Evolutionary conservation across 2,329 filamentous ascomycete genomes (phyloP).

Genomic region (Monosporascus sp.): DNA sequence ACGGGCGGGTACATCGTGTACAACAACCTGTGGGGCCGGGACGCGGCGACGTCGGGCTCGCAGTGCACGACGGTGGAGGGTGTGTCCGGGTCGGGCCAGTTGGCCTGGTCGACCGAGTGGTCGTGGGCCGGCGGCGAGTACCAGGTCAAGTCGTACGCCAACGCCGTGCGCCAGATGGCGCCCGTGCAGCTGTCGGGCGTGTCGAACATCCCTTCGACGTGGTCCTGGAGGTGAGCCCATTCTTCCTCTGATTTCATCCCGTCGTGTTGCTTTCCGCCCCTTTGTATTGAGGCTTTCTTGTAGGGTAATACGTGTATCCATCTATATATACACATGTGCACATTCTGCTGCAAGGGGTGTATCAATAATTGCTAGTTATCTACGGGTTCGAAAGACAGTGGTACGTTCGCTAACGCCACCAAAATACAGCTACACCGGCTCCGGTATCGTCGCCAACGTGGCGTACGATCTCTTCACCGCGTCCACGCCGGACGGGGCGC

Average conservation of each 20-base stretch:
- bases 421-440: conserved; percentile 38
- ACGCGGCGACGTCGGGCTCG: conserved; percentile 28
- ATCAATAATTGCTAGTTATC: too few species aligned
- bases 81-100: conserved; percentile 22
- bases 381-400: too few species aligned
- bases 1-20: conserved; percentile 42
- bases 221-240: conserved; percentile 32
- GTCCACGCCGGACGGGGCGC: conserved; percentile 33
- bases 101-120: conserved; percentile 39
- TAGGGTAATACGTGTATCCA: background rate
- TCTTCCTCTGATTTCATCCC: background rate
- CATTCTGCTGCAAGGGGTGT: too few species aligned
- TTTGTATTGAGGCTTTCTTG: conserved; percentile 1
- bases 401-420: too few species aligned
- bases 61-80: conserved; percentile 38
- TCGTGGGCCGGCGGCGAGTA: conserved; percentile 34
- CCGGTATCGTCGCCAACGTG: conserved; percentile 47
- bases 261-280: background rate
- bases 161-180: conserved; percentile 31
- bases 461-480: conserved; percentile 55
- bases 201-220: conserved; percentile 29
- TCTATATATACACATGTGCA: too few species aligned
- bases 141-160: conserved; percentile 42
- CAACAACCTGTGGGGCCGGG: conserved; percentile 46
- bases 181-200: conserved; percentile 30